These are phyloP conservation scores for Fusarium pseudograminearum DNA, from an alignment of 2,329 filamentous ascomycete genomes.

Conservation along the genomic window DNA sequence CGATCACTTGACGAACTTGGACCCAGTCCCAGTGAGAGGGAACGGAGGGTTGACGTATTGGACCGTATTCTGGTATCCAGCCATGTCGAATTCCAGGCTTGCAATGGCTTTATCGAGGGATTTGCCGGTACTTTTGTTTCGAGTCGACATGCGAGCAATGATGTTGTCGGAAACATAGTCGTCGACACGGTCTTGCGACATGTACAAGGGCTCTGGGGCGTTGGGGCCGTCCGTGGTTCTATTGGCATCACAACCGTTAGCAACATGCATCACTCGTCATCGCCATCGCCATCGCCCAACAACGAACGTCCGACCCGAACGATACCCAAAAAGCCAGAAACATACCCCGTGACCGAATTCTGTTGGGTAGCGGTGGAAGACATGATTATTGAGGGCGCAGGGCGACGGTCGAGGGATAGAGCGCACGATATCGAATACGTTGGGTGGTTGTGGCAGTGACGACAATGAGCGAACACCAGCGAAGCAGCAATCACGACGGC, in stretches of 20 bases:
- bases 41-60: neutral
- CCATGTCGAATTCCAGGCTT: constrained; percentile 20
- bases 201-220: constrained; percentile 7
- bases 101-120: neutral
- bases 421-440: neutral
- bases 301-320: constrained; percentile 8
- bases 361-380: constrained; percentile 20
- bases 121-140: neutral
- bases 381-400: constrained; percentile 10
- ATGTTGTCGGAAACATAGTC: constrained; percentile 11
- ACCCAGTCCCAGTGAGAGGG: constrained; percentile 2
- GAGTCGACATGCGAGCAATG: constrained; percentile 4
- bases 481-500: neutral
- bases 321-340: neutral
- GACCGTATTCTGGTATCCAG: neutral
- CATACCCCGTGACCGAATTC: constrained; percentile 30
- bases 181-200: neutral
- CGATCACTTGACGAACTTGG: constrained; percentile 7
- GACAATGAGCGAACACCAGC: neutral
- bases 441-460: neutral
- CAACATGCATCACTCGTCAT: neutral
- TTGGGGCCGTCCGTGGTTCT: constrained; percentile 5
- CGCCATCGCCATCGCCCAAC: neutral
- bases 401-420: neutral
- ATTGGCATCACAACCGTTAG: constrained; percentile 16